These are phyloP conservation scores for Ampelocalamus luodianensis DNA, from an alignment of 176 grass and related monocot genomes.

Conservation along the genomic window DNA sequence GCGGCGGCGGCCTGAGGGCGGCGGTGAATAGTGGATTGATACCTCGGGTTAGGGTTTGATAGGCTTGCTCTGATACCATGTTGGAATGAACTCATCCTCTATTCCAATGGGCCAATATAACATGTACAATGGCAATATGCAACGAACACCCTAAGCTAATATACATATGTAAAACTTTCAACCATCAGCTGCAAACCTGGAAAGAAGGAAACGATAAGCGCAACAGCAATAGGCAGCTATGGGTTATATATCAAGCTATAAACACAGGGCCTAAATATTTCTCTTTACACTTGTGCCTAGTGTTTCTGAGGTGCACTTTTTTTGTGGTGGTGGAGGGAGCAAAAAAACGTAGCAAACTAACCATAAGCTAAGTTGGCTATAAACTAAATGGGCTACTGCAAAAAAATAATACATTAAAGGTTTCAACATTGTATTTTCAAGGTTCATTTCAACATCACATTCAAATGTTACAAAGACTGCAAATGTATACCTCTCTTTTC, in stretches of 20 bases:
- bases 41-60: too few relatives aligned
- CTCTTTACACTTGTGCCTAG: not conserved
- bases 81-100: too few relatives aligned
- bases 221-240: not conserved
- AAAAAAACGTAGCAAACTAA: not conserved
- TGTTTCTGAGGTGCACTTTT: not conserved
- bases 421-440: not conserved
- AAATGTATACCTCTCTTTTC: conserved; percentile 80
- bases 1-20: too few relatives aligned
- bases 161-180: not conserved
- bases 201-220: not conserved
- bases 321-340: not conserved
- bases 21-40: too few relatives aligned
- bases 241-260: not conserved
- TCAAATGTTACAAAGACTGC: not conserved
- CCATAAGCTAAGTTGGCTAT: not conserved
- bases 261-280: not conserved
- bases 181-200: not conserved
- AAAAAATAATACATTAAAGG: not conserved
- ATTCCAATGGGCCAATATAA: too few relatives aligned
- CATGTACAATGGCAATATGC: too few relatives aligned
- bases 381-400: conserved; percentile 6
- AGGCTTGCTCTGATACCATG: too few relatives aligned
- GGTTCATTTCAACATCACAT: not conserved
- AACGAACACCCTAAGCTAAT: too few relatives aligned